phyloP scores from a whole-genome alignment of 495 filamentous ascomycete species.

The Glonium stellatum region DNA sequence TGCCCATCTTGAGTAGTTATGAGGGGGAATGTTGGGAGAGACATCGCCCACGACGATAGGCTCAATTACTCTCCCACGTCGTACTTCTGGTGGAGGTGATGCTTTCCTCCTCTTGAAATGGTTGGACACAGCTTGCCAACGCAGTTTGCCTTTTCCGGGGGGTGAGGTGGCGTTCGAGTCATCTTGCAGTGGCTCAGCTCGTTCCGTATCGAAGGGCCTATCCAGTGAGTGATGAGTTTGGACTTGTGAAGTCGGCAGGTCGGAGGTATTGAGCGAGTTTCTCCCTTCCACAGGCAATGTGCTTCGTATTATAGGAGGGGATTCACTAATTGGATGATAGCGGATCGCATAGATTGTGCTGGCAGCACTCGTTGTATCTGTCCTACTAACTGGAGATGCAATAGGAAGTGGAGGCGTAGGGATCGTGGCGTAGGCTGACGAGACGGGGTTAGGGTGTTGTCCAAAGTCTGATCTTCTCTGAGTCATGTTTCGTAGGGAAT shows the following conservation, averaged over 20 bases:
- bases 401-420: conserved; percentile 58
- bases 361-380: conserved; percentile 67
- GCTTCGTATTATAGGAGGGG: conserved; percentile 37
- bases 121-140: conserved; percentile 47
- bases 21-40: conserved; percentile 22
- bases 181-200: background rate
- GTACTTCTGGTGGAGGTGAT: conserved; percentile 50
- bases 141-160: conserved; percentile 12
- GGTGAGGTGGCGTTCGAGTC: background rate
- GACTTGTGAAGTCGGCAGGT: background rate
- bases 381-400: conserved; percentile 65
- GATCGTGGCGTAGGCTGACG: conserved; percentile 33
- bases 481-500: conserved; percentile 15
- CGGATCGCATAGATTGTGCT: conserved; percentile 82
- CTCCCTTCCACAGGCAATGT: background rate
- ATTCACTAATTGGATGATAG: conserved; percentile 68
- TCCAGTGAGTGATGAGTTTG: background rate
- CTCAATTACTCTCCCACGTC: conserved; percentile 37
- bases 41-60: conserved; percentile 22
- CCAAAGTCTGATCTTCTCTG: conserved; percentile 17
- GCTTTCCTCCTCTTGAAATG: conserved; percentile 49
- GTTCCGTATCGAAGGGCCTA: too few species aligned
- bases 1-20: conserved; percentile 32
- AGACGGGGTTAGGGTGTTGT: conserved; percentile 23
- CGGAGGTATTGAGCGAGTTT: background rate